These are phyloP conservation scores for Eucalyptus rudis DNA, from an alignment of 345 rosid genomes.

Conservation along the genomic window DNA sequence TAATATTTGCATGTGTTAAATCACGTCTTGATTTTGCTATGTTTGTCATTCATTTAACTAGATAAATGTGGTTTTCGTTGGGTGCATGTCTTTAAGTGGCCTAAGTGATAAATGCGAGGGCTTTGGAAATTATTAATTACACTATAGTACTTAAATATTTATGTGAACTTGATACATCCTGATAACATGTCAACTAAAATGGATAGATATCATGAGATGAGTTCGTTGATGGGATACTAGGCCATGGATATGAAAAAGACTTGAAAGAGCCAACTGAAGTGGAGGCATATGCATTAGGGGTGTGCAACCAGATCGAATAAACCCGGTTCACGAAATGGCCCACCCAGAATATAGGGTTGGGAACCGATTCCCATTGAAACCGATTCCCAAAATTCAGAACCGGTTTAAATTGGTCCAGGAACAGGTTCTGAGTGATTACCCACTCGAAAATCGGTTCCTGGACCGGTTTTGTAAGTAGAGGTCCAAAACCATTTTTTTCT, in stretches of 20 bases:
- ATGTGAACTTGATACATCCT: not conserved
- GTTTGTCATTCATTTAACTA: not conserved
- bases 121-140: not conserved
- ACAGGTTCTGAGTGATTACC: too few relatives aligned
- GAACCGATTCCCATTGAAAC: too few relatives aligned
- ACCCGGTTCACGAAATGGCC: too few relatives aligned
- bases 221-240: not conserved
- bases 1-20: not conserved
- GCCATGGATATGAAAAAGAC: not conserved
- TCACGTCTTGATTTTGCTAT: not conserved
- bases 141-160: not conserved
- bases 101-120: not conserved
- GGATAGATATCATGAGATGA: not conserved
- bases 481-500: too few relatives aligned
- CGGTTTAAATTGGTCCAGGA: too few relatives aligned
- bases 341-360: too few relatives aligned
- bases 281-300: not conserved
- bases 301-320: too few relatives aligned
- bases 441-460: too few relatives aligned
- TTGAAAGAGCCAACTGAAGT: not conserved
- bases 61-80: not conserved
- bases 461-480: too few relatives aligned
- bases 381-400: too few relatives aligned
- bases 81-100: not conserved
- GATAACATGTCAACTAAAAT: not conserved